Conservation (phyloP, 768 basidiomycete species). For the Xerocomus potaroensis region DNA sequence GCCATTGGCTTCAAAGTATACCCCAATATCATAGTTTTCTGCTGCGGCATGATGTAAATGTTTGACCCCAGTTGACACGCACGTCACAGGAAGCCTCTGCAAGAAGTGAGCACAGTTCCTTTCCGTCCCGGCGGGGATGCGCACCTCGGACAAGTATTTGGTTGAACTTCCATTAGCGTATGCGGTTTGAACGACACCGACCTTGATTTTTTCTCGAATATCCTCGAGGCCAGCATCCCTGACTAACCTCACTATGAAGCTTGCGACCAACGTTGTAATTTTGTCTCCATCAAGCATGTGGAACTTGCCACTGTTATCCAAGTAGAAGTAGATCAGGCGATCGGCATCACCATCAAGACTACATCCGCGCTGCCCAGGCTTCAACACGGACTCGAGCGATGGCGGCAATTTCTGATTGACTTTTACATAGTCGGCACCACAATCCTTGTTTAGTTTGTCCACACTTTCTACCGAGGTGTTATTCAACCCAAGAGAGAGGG, state of each 20-base stretch:
- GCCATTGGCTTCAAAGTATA: constrained; percentile 99
- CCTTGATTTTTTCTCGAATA: constrained; percentile 50
- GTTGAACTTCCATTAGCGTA: constrained; percentile 98
- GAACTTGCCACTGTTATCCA: constrained; percentile 74
- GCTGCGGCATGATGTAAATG: constrained; percentile 97
- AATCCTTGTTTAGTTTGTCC: constrained; percentile 78
- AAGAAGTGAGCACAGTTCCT: constrained; percentile 5
- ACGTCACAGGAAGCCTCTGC: constrained; percentile 89
- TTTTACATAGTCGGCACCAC: constrained; percentile 97
- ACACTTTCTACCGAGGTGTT: constrained; percentile 62
- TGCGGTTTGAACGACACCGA: constrained; percentile 97
- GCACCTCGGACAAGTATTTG: constrained; percentile 78
- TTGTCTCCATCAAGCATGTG: constrained; percentile 97
- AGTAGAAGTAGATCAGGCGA: constrained; percentile 92
- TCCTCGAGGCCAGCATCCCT: constrained; percentile 78
- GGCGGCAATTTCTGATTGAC: constrained; percentile 86
- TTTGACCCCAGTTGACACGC: constrained; percentile 96
- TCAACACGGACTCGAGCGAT: constrained; percentile 56
- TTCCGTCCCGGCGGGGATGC: constrained; percentile 16
- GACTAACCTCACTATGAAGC: constrained; percentile 88
- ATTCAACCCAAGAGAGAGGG: constrained; percentile 59
- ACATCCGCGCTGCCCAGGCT: constrained; percentile 77
- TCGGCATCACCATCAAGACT: constrained; percentile 98
- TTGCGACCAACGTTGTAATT: constrained; percentile 90
- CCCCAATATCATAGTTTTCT: constrained; percentile 86